phyloP scores from a whole-genome alignment of 257 asterid species.

The Nicotiana tabacum region DNA sequence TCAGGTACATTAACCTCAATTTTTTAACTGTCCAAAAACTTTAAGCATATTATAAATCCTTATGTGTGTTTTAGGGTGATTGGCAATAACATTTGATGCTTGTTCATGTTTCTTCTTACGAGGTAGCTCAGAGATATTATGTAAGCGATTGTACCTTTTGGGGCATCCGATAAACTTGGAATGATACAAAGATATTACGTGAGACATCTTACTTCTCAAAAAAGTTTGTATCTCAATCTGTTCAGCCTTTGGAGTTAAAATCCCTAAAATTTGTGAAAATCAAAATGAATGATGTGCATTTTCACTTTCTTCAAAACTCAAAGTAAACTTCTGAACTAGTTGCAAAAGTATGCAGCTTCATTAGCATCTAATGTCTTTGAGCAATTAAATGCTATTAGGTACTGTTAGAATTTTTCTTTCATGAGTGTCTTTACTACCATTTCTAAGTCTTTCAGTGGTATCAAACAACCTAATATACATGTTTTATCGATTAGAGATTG shows the following conservation, averaged over 20 bases:
- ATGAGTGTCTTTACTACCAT: neutral
- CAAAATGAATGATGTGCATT: neutral
- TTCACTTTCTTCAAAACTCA: neutral
- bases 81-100: neutral
- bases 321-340: neutral
- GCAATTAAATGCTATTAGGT: neutral
- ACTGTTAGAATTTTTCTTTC: neutral
- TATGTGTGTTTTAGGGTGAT: neutral
- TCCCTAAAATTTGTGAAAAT: neutral
- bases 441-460: neutral
- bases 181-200: neutral
- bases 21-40: slow-evolving; percentile 9
- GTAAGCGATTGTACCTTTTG: neutral
- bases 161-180: neutral
- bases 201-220: neutral
- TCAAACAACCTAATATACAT: neutral
- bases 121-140: neutral
- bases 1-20: slow-evolving; percentile 35
- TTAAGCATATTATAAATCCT: neutral
- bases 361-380: neutral
- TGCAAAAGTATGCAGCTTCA: neutral
- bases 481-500: neutral
- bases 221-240: neutral
- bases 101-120: neutral
- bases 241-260: neutral